Percentiles rank a stretch among this genome's conserved stretches.
These are phyloP conservation scores for Fusarium sp. DNA, from an alignment of 2,329 filamentous ascomycete species.

Conservation along the genomic window DNA sequence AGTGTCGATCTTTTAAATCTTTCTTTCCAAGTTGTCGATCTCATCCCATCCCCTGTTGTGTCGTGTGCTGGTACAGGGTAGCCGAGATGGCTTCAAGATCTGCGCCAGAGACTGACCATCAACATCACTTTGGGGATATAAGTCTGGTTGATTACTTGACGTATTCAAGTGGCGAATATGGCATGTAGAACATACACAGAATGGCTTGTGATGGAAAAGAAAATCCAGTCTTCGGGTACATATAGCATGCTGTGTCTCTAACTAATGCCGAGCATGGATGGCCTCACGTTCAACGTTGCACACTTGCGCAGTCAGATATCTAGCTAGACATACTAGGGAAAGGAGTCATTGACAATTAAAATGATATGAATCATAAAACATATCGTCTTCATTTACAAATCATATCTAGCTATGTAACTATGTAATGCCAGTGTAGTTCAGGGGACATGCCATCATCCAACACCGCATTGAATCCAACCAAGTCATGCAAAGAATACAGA, in stretches of 20 bases:
- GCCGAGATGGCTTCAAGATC: background rate
- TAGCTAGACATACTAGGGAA: too few species aligned
- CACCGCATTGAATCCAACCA: slow-evolving; percentile 20
- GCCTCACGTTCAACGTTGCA: background rate
- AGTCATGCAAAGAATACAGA: slow-evolving; percentile 13
- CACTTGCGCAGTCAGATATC: background rate
- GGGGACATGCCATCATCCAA: slow-evolving; percentile 1
- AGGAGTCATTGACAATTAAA: background rate
- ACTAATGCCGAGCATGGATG: background rate
- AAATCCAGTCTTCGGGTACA: background rate
- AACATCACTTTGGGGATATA: background rate
- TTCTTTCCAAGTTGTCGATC: slow-evolving; percentile 10
- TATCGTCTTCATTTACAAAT: slow-evolving; percentile 24
- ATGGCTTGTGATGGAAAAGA: background rate
- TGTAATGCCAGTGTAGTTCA: background rate
- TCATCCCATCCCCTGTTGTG: background rate
- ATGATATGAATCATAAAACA: slow-evolving; percentile 24
- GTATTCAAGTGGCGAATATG: background rate
- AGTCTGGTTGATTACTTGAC: background rate
- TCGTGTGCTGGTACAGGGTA: slow-evolving; percentile 13
- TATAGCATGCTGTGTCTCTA: background rate
- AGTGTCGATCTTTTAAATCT: slow-evolving; percentile 29
- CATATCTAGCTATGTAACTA: slow-evolving; percentile 14
- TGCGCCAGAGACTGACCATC: background rate
- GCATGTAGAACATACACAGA: background rate